Evolutionary conservation across 179 eudicot species (phyloP), one percentile per base, ranked within the genome.

Genomic region (Silene noctiflora): DNA sequence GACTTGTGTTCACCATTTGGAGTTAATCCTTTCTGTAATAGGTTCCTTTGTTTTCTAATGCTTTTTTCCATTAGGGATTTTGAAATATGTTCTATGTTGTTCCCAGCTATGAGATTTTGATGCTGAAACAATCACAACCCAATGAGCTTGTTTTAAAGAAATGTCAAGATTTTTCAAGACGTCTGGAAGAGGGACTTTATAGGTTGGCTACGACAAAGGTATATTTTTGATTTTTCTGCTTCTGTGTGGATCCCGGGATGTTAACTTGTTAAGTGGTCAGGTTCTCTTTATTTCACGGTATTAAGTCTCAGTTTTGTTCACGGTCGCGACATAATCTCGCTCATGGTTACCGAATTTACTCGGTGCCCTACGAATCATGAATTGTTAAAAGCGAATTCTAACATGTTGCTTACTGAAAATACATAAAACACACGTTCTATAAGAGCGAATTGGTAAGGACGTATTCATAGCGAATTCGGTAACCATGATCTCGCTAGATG

Each of bases 151-250:
- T 82, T 59, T 67, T 74, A 68, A 84, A 42, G 84, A 90, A 67
- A 82, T 69, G 89, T 35, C 17, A 71, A 21, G 98, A 91, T 76
- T 67, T 93, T 69, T 87, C 93, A 21, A 88, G 55, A 77, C 97
- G 96, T 66, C 76, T 93, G 77, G 99, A 93, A 64, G 97, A 91
- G 69, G 86, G 85, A 35, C 77, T 93, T 66, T 91, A 81, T 76
- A 90, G 69, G 81, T 61, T 56, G 81, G 92, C 98, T 74, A 2
- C 75, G 12, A 35, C 91, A 60, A 88, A 79, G 99, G 99, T 96
- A 76, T 71, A 20, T 53, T 67, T 68, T 21, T 68, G 27, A 42
- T 68, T 19, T 68, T 19, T 42, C 14, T 27, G 31, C 17, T 19
- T 20, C 62, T n/a, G 22, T 75, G 79, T 77, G 19, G 48, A 39